phyloP scores from a whole-genome alignment of 73 alveolate species.

The Breviolum minutum region DNA sequence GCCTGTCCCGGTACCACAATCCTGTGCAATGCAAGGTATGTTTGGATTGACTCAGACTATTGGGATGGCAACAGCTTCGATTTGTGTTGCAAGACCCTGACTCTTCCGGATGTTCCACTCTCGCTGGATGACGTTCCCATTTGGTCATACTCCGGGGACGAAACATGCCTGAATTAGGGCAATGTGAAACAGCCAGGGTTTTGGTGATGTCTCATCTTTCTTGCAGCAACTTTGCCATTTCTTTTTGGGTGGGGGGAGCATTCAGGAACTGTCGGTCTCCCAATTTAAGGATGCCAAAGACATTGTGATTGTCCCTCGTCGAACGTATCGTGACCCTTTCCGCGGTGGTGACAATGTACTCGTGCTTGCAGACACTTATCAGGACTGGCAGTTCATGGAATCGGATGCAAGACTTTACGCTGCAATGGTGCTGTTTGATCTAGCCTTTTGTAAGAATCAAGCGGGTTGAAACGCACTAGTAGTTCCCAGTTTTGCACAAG shows the following conservation, averaged over 20 bases:
- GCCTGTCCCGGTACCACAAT: too few relatives aligned
- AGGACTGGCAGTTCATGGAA: neutral
- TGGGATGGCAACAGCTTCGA: constrained; percentile 94
- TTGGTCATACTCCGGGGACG: constrained; percentile 89
- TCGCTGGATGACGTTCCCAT: constrained; percentile 77
- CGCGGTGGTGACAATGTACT: constrained; percentile 77
- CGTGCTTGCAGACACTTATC: constrained; percentile 72
- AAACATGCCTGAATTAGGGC: neutral
- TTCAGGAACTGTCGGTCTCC: neutral
- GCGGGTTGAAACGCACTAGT: neutral
- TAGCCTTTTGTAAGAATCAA: neutral
- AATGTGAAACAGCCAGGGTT: neutral
- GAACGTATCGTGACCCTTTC: constrained; percentile 83
- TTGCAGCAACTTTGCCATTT: neutral
- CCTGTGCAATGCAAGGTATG: constrained; percentile 24
- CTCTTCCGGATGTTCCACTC: constrained; percentile 75
- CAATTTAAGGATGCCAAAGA: constrained; percentile 66
- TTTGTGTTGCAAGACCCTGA: constrained; percentile 95
- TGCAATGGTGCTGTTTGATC: too few relatives aligned
- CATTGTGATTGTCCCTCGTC: constrained; percentile 83
- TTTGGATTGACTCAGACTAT: constrained; percentile 83
- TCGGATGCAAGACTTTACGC: too few relatives aligned
- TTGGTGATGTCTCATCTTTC: neutral
- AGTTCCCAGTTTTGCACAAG: neutral
- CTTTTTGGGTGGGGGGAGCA: neutral